A percentile compares a stretch with the other conserved stretches of the same genome.
phyloP scores from a whole-genome alignment of 148 eudicot genomes.

The Cornus controversa region DNA sequence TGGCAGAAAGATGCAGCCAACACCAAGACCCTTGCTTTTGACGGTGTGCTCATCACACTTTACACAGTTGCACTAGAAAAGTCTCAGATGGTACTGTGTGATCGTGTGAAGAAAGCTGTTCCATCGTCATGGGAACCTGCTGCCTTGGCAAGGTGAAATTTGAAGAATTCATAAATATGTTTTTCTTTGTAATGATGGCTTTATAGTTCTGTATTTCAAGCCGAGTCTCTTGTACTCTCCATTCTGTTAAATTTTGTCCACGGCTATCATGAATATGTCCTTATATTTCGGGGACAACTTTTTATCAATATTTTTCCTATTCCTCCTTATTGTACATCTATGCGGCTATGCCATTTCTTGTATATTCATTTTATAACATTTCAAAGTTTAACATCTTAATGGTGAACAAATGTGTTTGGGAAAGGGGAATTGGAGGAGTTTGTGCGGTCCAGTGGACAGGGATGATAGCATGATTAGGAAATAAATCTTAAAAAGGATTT shows the following conservation, averaged over 20 bases:
- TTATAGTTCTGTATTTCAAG: neutral
- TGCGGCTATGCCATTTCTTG: no score
- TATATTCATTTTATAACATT: no score
- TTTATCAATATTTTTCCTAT: no score
- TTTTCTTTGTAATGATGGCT: neutral
- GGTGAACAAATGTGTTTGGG: no score
- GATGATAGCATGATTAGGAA: neutral
- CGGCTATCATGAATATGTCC: no score
- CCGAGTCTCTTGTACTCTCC: neutral
- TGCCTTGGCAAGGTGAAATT: slow-evolving; percentile 78
- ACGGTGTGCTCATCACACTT: slow-evolving; percentile 83
- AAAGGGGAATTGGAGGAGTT: neutral
- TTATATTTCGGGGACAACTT: no score
- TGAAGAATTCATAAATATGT: neutral
- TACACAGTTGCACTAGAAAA: slow-evolving; percentile 88
- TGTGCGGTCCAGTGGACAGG: neutral
- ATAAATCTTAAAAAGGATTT: no score
- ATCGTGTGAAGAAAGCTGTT: slow-evolving; percentile 88
- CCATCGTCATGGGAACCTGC: slow-evolving; percentile 98
- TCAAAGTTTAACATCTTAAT: no score
- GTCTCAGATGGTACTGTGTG: slow-evolving; percentile 78
- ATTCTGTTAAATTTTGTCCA: neutral
- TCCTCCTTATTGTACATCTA: no score
- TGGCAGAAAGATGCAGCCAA: slow-evolving; percentile 97
- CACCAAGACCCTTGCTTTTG: slow-evolving; percentile 91